Base-by-base conservation (phyloP, 2,329 filamentous ascomycete species). In the Claviceps pazoutovae region DNA sequence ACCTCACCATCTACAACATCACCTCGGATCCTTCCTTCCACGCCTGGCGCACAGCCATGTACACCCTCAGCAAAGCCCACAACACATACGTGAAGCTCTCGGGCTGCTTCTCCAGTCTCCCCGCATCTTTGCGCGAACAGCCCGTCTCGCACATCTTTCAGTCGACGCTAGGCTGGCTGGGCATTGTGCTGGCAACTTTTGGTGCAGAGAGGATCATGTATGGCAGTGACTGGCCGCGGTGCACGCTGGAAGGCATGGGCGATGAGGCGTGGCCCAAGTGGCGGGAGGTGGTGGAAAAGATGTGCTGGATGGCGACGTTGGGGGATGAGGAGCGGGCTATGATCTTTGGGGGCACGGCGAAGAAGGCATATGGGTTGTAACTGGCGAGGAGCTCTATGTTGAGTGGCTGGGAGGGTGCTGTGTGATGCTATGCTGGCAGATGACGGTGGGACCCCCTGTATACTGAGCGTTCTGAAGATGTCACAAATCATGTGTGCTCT, bases 161-260 rank as follows among this genome's bases (percentile, higher is more conserved):
- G 55, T 74, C 75, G 42, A 73, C 86, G 19, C 73, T 76, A 53
- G 82, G 83, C 23, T 94, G 87, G 83, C 76, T 88, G 2, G 78
- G 82, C 54, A 78, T 84, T 50, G 70, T 90, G 0, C 78, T 94
- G 50, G 76, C 81, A 30, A 76, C 77, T 1, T 96, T 95, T 61
- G 82, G 85, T 1, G 70, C 84, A 0, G 64, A 72, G 21, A 76
- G 88, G 56, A 76, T 93, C 63, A 89, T 97, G 83, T 96, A 93
- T 66, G 90, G 84, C 23, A 90, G 85, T 57, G 89, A 96, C 66
- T 97, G 91, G 91, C 90, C 91, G 2, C 84, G 96, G 1, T 95
- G 88, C 68, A 90, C 88, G 56, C 70, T 88, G 30, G 43, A 46
- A 17, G 51, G 53, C 17, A 51, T 59, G 1, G 73, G 73, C 43